Percentiles rank a stretch among this genome's conserved stretches.
Conservation (phyloP, 768 basidiomycete species). For the Boletus rubropictus region DNA sequence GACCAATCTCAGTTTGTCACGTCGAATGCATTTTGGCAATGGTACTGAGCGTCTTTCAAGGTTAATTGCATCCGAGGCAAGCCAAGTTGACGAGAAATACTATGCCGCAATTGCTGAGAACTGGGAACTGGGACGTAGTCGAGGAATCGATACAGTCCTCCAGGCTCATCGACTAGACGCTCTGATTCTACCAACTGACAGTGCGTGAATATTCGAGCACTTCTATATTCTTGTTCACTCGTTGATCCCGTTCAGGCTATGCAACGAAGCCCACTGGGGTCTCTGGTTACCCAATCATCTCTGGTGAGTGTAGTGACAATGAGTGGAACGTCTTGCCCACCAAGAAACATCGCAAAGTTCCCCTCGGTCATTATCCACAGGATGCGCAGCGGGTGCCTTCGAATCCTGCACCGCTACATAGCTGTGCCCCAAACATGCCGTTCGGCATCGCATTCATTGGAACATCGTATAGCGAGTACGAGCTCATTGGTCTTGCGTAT, state of each 20-base stretch:
- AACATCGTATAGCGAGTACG: conserved; percentile 55
- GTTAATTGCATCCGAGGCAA: conserved; percentile 22
- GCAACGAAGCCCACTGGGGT: conserved; percentile 41
- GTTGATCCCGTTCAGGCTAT: conserved; percentile 13
- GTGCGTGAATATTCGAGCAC: conserved; percentile 14
- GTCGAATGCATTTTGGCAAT: background rate
- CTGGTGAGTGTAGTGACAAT: conserved; percentile 37
- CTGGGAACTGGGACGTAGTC: conserved; percentile 43
- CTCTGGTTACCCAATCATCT: conserved; percentile 62
- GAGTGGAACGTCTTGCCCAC: background rate
- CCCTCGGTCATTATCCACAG: conserved; percentile 54
- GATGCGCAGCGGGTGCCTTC: conserved; percentile 35
- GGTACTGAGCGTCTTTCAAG: conserved; percentile 13
- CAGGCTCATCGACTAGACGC: conserved; percentile 46
- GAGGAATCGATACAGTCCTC: conserved; percentile 51
- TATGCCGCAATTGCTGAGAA: conserved; percentile 42
- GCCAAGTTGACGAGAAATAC: conserved; percentile 36
- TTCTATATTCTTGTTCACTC: background rate
- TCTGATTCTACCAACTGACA: conserved; percentile 42
- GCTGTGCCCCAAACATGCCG: conserved; percentile 42
- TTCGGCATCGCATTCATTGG: conserved; percentile 61
- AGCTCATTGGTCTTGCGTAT: conserved; percentile 52
- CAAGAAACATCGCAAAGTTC: conserved; percentile 34
- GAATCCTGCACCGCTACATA: conserved; percentile 38
- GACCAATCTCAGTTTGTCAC: conserved; percentile 33